These are phyloP conservation scores for Magnusiomyces sp. DNA, from an alignment of 1,139 yeast genomes.

Conservation along the genomic window DNA sequence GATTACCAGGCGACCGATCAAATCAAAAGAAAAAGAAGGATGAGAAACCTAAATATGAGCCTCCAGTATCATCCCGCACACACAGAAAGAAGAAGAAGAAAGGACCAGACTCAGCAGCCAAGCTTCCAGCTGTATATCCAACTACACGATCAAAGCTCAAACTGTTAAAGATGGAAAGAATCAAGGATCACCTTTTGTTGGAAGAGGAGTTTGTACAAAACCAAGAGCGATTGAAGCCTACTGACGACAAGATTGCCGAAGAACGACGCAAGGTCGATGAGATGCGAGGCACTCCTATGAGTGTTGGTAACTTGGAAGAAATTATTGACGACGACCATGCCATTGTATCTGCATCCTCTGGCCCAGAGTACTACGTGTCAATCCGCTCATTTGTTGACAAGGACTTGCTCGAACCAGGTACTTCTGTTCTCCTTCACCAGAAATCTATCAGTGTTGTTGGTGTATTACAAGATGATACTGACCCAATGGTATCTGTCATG, in stretches of 20 bases:
- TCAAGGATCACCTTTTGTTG: slow-evolving; percentile 86
- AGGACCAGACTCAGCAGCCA: slow-evolving; percentile 84
- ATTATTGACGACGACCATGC: slow-evolving; percentile 98
- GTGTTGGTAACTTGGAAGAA: slow-evolving; percentile 94
- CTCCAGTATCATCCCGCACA: slow-evolving; percentile 94
- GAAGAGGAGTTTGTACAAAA: slow-evolving; percentile 96
- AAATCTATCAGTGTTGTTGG: slow-evolving; percentile 93
- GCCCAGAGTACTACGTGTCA: slow-evolving; percentile 94
- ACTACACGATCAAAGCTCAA: slow-evolving; percentile 89
- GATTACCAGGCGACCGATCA: neutral
- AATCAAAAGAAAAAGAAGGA: slow-evolving; percentile 34
- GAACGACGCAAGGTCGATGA: slow-evolving; percentile 94
- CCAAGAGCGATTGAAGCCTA: slow-evolving; percentile 90
- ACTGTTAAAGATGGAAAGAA: slow-evolving; percentile 85
- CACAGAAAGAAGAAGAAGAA: slow-evolving; percentile 70
- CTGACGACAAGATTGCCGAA: slow-evolving; percentile 93
- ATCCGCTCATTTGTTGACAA: slow-evolving; percentile 97
- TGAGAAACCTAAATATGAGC: slow-evolving; percentile 81
- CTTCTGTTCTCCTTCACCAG: slow-evolving; percentile 91
- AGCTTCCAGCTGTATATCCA: slow-evolving; percentile 84
- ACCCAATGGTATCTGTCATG: slow-evolving; percentile 97
- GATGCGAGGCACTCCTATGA: slow-evolving; percentile 93
- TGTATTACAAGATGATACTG: slow-evolving; percentile 92
- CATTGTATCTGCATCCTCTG: slow-evolving; percentile 90
- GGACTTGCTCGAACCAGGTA: slow-evolving; percentile 95